Conservation (phyloP, 805 yeast genomes). For the Candida vartiovaarae region DNA sequence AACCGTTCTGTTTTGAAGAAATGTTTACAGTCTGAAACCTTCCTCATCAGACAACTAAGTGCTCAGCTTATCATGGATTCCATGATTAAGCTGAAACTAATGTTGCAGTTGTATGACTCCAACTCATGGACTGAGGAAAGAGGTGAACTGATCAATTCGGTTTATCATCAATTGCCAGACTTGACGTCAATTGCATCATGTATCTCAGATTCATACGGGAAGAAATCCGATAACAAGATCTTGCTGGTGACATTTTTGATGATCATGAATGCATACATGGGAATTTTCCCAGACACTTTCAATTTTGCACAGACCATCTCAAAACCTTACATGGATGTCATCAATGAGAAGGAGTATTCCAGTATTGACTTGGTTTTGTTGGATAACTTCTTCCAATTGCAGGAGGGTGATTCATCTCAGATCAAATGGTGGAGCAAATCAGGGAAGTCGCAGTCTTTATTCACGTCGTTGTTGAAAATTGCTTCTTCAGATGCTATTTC, state of each 20-base stretch:
- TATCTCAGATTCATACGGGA: constrained; percentile 34
- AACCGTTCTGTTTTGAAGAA: constrained; percentile 51
- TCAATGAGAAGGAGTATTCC: constrained; percentile 28
- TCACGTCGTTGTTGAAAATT: constrained; percentile 57
- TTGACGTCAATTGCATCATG: constrained; percentile 35
- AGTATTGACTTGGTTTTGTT: constrained; percentile 53
- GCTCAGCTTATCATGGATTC: constrained; percentile 51
- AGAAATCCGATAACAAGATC: constrained; percentile 34
- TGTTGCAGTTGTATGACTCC: constrained; percentile 29
- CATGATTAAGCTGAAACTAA: constrained; percentile 44
- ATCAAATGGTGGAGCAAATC: constrained; percentile 76
- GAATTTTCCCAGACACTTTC: constrained; percentile 29
- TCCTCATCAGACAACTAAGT: constrained; percentile 55
- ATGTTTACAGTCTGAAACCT: constrained; percentile 43
- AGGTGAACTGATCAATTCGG: constrained; percentile 27
- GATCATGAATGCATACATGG: constrained; percentile 35
- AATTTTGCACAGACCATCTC: constrained; percentile 25
- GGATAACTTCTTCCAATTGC: constrained; percentile 56
- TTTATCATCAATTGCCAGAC: constrained; percentile 42
- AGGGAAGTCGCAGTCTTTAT: constrained; percentile 46
- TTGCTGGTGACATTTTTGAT: constrained; percentile 41
- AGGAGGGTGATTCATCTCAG: constrained; percentile 42
- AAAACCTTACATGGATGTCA: constrained; percentile 30
- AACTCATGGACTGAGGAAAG: constrained; percentile 36
- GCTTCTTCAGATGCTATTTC: constrained; percentile 32